Base-by-base conservation (phyloP, 2,329 filamentous ascomycete genomes). In the Grosmannia penicillata region DNA sequence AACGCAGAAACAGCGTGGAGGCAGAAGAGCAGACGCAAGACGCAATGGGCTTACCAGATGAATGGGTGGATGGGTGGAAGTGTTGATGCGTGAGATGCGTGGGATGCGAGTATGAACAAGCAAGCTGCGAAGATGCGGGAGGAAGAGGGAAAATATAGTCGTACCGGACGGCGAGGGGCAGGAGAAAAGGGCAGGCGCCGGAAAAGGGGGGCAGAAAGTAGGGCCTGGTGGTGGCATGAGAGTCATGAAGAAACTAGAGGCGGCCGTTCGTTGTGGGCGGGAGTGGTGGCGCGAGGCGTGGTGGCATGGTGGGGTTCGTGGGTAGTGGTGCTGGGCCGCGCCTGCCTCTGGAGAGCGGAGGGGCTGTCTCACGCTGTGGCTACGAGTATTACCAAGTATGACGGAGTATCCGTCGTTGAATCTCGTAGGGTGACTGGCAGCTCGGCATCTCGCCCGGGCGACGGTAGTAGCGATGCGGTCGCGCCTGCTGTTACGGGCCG, bases 161-260 rank as follows among this genome's bases (percentile, higher is more conserved):
- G n/a, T n/a, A n/a, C n/a, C n/a, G n/a, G n/a, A n/a, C n/a, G n/a
- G n/a, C n/a, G n/a, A 36, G 24, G 31, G 28, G 22, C 13, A 37
- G 37, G 27, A 29, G 24, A 24, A 38, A 38, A 35, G 10, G 18
- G 28, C 23, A 31, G 25, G 21, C 33, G 34, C 37, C n/a, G 35
- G 26, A 28, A 24, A 28, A 36, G 34, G 35, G 23, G 28, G 23
- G 25, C 18, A 31, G 25, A 33, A 19, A 30, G 19, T 15, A 30
- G 36, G 26, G 6, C n/a, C 19, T 37, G 27, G 14, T 18, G 17
- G 36, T 43, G 36, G 37, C 36, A 41, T 38, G 40, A 40, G 34
- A 23, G 39, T 36, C 36, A 37, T 42, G 40, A 42, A 38, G 39
- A 42, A 42, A 41, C 15, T 33, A 28, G 27, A 39, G n/a, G 26